phyloP scores from a whole-genome alignment of 2,329 filamentous ascomycete species.

The Gyromitra esculenta region DNA sequence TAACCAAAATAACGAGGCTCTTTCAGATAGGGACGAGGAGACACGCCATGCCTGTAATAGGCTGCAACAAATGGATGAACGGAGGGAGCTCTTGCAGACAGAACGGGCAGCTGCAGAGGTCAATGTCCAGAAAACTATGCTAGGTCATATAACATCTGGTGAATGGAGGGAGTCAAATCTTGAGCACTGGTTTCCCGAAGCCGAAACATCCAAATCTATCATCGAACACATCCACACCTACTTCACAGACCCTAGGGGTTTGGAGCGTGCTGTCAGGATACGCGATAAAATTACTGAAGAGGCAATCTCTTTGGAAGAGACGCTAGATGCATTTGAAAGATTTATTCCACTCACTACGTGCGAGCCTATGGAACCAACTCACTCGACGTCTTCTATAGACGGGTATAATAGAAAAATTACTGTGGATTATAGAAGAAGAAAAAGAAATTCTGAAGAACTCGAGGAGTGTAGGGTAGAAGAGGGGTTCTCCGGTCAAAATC shows the following conservation, averaged over 20 bases:
- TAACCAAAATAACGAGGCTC: background rate
- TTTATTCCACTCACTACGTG: background rate
- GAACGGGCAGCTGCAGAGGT: slow-evolving; percentile 6
- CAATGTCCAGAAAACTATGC: slow-evolving; percentile 7
- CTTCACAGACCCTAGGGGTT: background rate
- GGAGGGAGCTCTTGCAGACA: background rate
- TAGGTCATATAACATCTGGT: background rate
- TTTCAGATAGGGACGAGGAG: background rate
- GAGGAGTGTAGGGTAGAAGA: background rate
- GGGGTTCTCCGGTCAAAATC: background rate
- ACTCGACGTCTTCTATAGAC: background rate
- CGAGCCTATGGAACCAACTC: background rate
- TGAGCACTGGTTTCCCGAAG: slow-evolving; percentile 34
- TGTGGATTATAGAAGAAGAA: slow-evolving; percentile 11
- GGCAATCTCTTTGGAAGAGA: background rate
- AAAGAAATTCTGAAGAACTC: slow-evolving; percentile 21
- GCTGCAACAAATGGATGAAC: background rate
- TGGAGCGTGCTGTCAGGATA: background rate
- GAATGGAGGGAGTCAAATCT: slow-evolving; percentile 15
- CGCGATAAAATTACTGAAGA: slow-evolving; percentile 8
- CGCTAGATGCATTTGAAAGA: background rate
- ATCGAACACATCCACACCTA: slow-evolving; percentile 17
- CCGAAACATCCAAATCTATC: slow-evolving; percentile 21
- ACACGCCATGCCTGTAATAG: background rate
- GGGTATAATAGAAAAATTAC: background rate